These are phyloP conservation scores for Neobulgaria alba DNA, from an alignment of 2,329 filamentous ascomycete genomes.

Conservation along the genomic window DNA sequence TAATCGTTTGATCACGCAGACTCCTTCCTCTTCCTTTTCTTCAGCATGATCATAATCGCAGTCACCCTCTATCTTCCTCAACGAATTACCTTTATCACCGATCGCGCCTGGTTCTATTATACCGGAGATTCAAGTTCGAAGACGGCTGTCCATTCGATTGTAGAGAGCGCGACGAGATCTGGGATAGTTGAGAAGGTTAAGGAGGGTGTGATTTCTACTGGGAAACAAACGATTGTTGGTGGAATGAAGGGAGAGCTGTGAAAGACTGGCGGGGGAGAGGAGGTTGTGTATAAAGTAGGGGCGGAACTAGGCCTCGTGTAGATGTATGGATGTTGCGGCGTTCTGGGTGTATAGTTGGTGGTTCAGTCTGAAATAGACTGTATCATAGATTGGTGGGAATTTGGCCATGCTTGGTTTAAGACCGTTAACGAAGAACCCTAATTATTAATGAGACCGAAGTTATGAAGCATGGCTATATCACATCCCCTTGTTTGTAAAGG, in stretches of 20 bases:
- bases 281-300: not conserved
- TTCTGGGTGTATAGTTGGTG: not conserved
- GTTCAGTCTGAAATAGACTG: not conserved
- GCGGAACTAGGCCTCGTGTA: not conserved
- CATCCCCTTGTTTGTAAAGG: too few relatives aligned
- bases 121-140: constrained; percentile 61
- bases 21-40: constrained; percentile 82
- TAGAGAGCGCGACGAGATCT: constrained; percentile 17
- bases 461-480: too few relatives aligned
- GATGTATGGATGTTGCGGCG: not conserved
- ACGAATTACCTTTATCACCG: constrained; percentile 73
- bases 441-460: not conserved
- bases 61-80: constrained; percentile 88
- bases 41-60: constrained; percentile 78
- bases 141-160: constrained; percentile 14
- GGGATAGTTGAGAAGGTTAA: constrained; percentile 18
- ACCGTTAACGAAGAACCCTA: not conserved
- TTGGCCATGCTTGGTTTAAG: too few relatives aligned
- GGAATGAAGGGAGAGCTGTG: constrained; percentile 14
- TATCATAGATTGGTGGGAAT: not conserved
- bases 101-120: constrained; percentile 91
- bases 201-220: constrained; percentile 18
- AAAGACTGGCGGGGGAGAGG: constrained; percentile 5
- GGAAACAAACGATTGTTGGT: not conserved
- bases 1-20: constrained; percentile 43